phyloP scores from a whole-genome alignment of 164 flowering plant genomes.

The Magnolia changhungtana region DNA sequence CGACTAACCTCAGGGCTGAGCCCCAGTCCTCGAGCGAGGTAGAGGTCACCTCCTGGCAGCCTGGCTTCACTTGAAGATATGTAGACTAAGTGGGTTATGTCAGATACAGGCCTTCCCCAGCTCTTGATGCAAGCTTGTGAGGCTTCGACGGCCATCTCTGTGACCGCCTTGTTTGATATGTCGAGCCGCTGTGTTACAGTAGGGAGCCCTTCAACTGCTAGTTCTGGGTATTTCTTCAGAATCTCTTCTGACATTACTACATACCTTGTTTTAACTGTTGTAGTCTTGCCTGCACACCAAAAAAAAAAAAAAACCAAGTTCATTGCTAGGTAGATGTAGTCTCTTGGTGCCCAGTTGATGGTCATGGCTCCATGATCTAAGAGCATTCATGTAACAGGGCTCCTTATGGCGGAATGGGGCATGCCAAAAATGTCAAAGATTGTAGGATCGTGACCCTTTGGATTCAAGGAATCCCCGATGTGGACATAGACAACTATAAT shows the following conservation, averaged over 20 bases:
- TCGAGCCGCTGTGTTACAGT: slow-evolving; percentile 73
- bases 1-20: slow-evolving; percentile 65
- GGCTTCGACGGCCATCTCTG: slow-evolving; percentile 87
- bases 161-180: slow-evolving; percentile 81
- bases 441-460: no score
- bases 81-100: slow-evolving; percentile 88
- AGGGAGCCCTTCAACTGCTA: slow-evolving; percentile 76
- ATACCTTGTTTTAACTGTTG: slow-evolving; percentile 92
- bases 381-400: no score
- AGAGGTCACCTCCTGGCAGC: slow-evolving; percentile 86
- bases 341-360: no score
- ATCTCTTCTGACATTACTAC: slow-evolving; percentile 97
- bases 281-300: slow-evolving; percentile 61
- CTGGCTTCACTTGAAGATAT: slow-evolving; percentile 93
- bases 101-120: slow-evolving; percentile 76
- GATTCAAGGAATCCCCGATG: no score
- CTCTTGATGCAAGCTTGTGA: slow-evolving; percentile 65
- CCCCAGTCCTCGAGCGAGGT: slow-evolving; percentile 83
- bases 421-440: no score
- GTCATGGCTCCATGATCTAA: no score
- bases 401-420: no score
- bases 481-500: no score
- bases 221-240: slow-evolving; percentile 75
- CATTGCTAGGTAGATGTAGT: not conserved
- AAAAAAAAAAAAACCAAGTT: not conserved